phyloP scores from a whole-genome alignment of 345 rosid genomes.

The Gossypium australe region DNA sequence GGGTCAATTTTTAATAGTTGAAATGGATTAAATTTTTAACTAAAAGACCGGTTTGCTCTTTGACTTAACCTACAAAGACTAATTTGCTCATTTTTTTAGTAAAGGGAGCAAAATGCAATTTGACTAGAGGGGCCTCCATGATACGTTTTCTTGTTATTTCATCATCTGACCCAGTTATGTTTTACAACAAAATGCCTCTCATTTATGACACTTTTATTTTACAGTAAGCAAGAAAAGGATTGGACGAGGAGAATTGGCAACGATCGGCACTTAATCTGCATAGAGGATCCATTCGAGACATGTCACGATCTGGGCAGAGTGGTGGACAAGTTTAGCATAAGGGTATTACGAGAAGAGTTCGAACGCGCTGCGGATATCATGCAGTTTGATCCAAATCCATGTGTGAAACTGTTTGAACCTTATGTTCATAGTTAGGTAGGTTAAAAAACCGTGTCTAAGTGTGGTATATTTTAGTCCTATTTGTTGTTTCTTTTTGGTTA shows the following conservation, averaged over 20 bases:
- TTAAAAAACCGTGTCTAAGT: neutral
- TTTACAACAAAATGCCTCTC: neutral
- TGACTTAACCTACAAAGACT: too few relatives aligned
- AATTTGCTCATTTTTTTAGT: too few relatives aligned
- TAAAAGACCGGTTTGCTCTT: too few relatives aligned
- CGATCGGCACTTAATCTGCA: slow-evolving; percentile 97
- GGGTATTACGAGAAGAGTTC: slow-evolving; percentile 89
- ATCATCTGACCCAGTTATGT: neutral
- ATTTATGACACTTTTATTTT: neutral
- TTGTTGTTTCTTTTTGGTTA: neutral
- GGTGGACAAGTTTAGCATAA: slow-evolving; percentile 83
- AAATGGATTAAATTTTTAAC: too few relatives aligned
- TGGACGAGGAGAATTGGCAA: slow-evolving; percentile 97
- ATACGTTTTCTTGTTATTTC: too few relatives aligned
- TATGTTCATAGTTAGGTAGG: slow-evolving; percentile 33
- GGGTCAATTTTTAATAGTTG: too few relatives aligned
- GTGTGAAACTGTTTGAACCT: slow-evolving; percentile 61
- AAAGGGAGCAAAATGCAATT: too few relatives aligned
- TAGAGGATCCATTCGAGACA: slow-evolving; percentile 89
- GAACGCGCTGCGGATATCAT: slow-evolving; percentile 87
- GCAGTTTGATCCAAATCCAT: slow-evolving; percentile 74
- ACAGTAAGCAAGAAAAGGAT: slow-evolving; percentile 84
- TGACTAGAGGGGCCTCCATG: too few relatives aligned
- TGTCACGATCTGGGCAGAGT: slow-evolving; percentile 91
- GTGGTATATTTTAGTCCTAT: slow-evolving; percentile 1